Evolutionary conservation across 768 basidiomycete species (phyloP).

Genomic region (Pulveroboletus sp.): DNA sequence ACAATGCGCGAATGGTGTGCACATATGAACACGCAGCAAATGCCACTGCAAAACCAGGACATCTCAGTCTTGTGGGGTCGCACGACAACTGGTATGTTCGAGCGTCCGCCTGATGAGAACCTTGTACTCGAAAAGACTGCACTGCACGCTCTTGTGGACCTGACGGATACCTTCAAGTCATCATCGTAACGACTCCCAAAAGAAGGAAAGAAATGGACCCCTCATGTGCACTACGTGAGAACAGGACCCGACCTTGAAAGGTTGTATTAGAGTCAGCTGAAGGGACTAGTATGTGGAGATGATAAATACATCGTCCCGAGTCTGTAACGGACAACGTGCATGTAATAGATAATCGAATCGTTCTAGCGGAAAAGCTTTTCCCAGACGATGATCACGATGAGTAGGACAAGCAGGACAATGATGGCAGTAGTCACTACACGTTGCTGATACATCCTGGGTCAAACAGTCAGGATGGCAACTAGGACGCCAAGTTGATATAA

Average conservation of each 20-base stretch:
- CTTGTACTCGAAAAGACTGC: too few species aligned
- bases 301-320: constrained; percentile 27
- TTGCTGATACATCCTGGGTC: constrained; percentile 91
- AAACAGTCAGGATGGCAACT: constrained; percentile 18
- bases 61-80: too few species aligned
- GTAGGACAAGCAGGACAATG: constrained; percentile 74
- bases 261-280: neutral
- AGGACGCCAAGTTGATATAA: neutral
- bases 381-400: constrained; percentile 80
- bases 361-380: constrained; percentile 57
- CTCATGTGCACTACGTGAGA: constrained; percentile 32
- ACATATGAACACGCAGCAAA: too few species aligned
- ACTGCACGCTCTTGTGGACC: constrained; percentile 23
- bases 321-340: constrained; percentile 12
- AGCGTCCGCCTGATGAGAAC: too few species aligned
- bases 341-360: constrained; percentile 11
- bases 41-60: too few species aligned
- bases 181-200: neutral
- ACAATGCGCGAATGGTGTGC: too few species aligned
- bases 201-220: constrained; percentile 27
- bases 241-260: neutral
- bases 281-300: constrained; percentile 14
- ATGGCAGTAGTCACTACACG: constrained; percentile 84
- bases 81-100: too few species aligned
- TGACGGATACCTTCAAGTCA: constrained; percentile 19